phyloP scores from a whole-genome alignment of 2,329 filamentous ascomycete genomes.

The Colletotrichum costaricense region DNA sequence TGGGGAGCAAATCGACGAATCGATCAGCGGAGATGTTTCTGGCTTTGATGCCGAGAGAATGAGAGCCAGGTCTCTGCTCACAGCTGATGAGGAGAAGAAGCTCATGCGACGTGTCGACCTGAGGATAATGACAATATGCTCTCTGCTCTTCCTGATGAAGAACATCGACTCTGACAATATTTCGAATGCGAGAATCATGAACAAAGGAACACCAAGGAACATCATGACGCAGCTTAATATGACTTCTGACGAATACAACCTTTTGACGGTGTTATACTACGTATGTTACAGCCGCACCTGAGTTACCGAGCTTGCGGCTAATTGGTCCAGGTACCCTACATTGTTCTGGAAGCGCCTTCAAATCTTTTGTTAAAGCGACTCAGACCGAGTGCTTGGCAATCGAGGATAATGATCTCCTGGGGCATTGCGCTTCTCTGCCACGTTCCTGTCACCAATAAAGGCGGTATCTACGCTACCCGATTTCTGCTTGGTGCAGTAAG shows the following conservation, averaged over 20 bases:
- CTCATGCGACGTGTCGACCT: conserved; percentile 41
- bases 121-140: conserved; percentile 44
- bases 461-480: conserved; percentile 49
- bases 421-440: conserved; percentile 48
- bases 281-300: conserved; percentile 44
- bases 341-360: conserved; percentile 52
- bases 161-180: conserved; percentile 53
- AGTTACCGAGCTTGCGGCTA: neutral
- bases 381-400: conserved; percentile 52
- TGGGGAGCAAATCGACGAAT: conserved; percentile 38
- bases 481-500: conserved; percentile 52
- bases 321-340: conserved; percentile 48
- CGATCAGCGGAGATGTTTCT: conserved; percentile 37
- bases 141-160: conserved; percentile 54
- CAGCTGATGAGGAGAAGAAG: conserved; percentile 40
- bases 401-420: conserved; percentile 55
- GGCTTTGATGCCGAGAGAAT: conserved; percentile 44
- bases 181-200: conserved; percentile 54
- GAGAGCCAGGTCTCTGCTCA: conserved; percentile 48
- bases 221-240: conserved; percentile 54
- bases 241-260: conserved; percentile 52
- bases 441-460: conserved; percentile 49
- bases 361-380: conserved; percentile 53
- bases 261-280: conserved; percentile 49
- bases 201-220: conserved; percentile 51